A percentile compares a stretch with the other conserved stretches of the same genome.
These are phyloP conservation scores for Trichomonas gallinae DNA, from an alignment of 208 protist species.

Conservation along the genomic window DNA sequence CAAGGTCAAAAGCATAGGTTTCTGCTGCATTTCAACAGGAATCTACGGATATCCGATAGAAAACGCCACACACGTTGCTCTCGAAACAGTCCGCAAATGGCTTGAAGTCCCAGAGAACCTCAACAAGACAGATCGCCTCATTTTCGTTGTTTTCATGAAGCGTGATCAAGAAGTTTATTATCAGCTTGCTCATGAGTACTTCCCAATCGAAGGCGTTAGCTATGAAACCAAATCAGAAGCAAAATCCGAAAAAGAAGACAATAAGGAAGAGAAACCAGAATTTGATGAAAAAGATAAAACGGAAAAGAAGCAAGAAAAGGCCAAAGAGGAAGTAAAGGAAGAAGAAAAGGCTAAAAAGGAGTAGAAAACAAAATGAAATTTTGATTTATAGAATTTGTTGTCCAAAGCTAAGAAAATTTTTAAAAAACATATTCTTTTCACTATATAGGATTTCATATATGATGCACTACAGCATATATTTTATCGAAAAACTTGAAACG, in stretches of 20 bases:
- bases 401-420: no score
- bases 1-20: slow-evolving; percentile 48
- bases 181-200: background rate
- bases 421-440: no score
- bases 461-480: no score
- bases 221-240: background rate
- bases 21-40: slow-evolving; percentile 62
- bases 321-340: background rate
- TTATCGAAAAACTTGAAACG: no score
- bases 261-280: background rate
- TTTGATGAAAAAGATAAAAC: background rate
- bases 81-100: slow-evolving; percentile 37
- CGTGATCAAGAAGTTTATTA: background rate
- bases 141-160: background rate
- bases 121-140: background rate
- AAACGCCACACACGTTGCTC: slow-evolving; percentile 49
- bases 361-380: no score
- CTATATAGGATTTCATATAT: no score
- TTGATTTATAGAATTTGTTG: no score
- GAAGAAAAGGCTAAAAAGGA: background rate
- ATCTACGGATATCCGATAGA: slow-evolving; percentile 62
- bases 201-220: background rate
- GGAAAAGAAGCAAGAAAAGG: background rate
- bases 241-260: no score
- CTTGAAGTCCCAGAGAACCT: background rate